Evolutionary conservation across 768 basidiomycete species (phyloP).

Genomic region (Suillus paluster): DNA sequence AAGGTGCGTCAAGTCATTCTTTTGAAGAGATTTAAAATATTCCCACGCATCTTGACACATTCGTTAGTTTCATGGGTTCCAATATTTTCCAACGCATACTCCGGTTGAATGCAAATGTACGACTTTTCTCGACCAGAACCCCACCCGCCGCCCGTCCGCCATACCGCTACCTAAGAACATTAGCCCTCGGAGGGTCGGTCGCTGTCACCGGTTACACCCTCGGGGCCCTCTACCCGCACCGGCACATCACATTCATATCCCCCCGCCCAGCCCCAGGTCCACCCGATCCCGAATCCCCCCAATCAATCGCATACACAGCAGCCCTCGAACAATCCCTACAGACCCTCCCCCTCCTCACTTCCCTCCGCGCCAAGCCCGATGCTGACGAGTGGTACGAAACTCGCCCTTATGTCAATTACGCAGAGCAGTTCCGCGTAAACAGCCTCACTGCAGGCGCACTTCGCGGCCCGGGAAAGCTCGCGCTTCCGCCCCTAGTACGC

Average conservation of each 20-base stretch:
- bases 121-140: constrained; percentile 22
- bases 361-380: constrained; percentile 53
- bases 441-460: constrained; percentile 84
- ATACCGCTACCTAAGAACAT: constrained; percentile 13
- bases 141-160: constrained; percentile 4
- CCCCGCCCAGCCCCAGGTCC: constrained; percentile 79
- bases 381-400: constrained; percentile 74
- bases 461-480: constrained; percentile 86
- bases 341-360: constrained; percentile 58
- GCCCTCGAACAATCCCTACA: constrained; percentile 73
- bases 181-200: constrained; percentile 26
- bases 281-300: constrained; percentile 51
- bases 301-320: constrained; percentile 59
- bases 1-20: no score
- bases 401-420: constrained; percentile 71
- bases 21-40: no score
- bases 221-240: constrained; percentile 76
- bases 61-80: constrained; percentile 7
- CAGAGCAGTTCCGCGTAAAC: constrained; percentile 79
- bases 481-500: constrained; percentile 77
- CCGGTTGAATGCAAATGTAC: constrained; percentile 4
- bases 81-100: constrained; percentile 15
- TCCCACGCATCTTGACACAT: no score
- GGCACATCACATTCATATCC: constrained; percentile 66
- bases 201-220: constrained; percentile 43